phyloP scores from a whole-genome alignment of 140 eudicot genomes.

The Ambrosia hybrid region DNA sequence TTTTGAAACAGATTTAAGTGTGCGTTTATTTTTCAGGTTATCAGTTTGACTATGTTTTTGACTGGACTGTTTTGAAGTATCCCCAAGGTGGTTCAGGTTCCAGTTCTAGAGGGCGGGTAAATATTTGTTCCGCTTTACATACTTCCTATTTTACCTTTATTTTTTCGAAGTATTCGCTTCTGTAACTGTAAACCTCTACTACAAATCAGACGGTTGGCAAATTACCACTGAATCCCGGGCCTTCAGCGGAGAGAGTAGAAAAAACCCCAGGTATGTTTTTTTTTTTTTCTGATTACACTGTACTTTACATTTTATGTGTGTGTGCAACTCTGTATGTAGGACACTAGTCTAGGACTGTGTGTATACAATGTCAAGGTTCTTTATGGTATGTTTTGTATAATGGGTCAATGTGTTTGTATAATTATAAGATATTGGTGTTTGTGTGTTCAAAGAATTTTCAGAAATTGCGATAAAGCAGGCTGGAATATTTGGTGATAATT shows the following conservation, averaged over 20 bases:
- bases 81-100: constrained; percentile 89
- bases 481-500: too few relatives aligned
- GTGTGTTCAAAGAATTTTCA: too few relatives aligned
- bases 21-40: constrained; percentile 53
- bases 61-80: constrained; percentile 93
- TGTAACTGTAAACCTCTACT: constrained; percentile 15
- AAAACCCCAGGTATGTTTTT: constrained; percentile 60
- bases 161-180: constrained; percentile 1
- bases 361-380: neutral
- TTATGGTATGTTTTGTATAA: neutral
- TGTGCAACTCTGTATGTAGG: neutral
- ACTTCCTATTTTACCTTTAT: neutral
- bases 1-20: neutral
- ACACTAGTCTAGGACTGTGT: neutral
- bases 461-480: too few relatives aligned
- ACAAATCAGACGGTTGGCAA: constrained; percentile 59
- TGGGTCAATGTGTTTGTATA: too few relatives aligned
- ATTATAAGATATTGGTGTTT: too few relatives aligned
- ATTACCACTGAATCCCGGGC: constrained; percentile 58
- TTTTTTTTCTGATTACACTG: neutral
- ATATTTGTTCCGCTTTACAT: constrained; percentile 20
- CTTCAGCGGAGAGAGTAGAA: constrained; percentile 70
- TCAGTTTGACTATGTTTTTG: constrained; percentile 94
- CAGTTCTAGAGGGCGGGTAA: constrained; percentile 69
- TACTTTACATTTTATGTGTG: neutral